These are phyloP conservation scores for Pythium dissotocum DNA, from an alignment of 352 stramenopile genomes.

Conservation along the genomic window DNA sequence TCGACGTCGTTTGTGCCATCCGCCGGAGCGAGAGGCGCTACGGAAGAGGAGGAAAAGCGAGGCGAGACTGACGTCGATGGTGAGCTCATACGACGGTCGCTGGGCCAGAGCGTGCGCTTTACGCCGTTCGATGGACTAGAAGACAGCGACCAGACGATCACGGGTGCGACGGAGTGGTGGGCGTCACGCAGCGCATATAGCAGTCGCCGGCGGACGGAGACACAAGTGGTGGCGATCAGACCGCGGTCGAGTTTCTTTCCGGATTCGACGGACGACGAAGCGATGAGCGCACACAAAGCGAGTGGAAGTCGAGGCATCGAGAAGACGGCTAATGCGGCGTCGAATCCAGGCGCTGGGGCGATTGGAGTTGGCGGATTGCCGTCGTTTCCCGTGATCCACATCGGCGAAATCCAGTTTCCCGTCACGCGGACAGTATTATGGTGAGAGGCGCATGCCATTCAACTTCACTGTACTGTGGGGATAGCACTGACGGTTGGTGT, in stretches of 20 bases:
- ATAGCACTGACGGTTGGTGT: background rate
- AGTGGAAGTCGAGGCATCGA: background rate
- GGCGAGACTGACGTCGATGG: background rate
- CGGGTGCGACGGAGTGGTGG: slow-evolving; percentile 12
- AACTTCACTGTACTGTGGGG: background rate
- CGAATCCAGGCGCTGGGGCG: slow-evolving; percentile 5
- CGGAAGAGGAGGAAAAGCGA: background rate
- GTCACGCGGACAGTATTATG: slow-evolving; percentile 65
- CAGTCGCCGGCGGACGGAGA: background rate
- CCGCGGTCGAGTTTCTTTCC: slow-evolving; percentile 64
- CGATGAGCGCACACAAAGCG: slow-evolving; percentile 6
- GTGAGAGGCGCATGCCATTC: slow-evolving; percentile 27
- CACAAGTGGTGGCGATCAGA: background rate
- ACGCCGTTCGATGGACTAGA: slow-evolving; percentile 56
- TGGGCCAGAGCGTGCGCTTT: slow-evolving; percentile 30
- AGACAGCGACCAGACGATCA: slow-evolving; percentile 74
- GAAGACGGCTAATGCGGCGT: background rate
- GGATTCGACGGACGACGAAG: slow-evolving; percentile 76
- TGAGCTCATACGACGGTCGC: background rate
- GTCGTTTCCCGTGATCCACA: slow-evolving; percentile 23
- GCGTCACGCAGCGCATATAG: slow-evolving; percentile 9
- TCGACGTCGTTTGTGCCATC: background rate
- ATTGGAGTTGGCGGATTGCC: background rate
- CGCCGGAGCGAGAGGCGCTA: background rate
- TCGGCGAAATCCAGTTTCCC: slow-evolving; percentile 70